Evolutionary conservation across 371 early-diverging fungal genomes (phyloP).

Genomic region (Rhizopus arrhizus): DNA sequence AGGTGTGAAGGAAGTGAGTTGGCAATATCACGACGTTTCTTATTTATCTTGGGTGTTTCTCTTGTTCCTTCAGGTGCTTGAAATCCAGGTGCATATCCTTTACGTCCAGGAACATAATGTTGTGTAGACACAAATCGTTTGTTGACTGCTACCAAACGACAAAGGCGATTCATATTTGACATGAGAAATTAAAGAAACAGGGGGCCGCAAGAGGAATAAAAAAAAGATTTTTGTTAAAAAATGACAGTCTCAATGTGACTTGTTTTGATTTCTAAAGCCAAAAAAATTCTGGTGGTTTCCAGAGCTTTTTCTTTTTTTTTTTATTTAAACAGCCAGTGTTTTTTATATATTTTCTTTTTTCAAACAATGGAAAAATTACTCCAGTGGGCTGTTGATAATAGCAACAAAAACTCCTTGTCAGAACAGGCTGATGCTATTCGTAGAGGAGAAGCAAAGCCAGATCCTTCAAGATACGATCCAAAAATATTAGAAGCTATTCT

Average conservation of each 20-base stretch:
- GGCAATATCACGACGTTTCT: conserved; percentile 33
- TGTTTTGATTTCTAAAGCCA: not conserved
- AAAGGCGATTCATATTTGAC: not conserved
- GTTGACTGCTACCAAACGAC: not conserved
- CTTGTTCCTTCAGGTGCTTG: conserved; percentile 43
- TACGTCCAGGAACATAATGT: conserved; percentile 40
- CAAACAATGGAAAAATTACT: conserved; percentile 72
- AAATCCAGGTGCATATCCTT: conserved; percentile 44
- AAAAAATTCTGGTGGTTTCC: conserved; percentile 1
- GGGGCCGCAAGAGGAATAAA: not conserved
- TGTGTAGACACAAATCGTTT: conserved; percentile 22
- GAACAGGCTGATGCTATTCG: conserved; percentile 70
- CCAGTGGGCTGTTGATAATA: conserved; percentile 87
- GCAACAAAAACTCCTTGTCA: conserved; percentile 59
- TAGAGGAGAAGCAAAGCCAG: conserved; percentile 36
- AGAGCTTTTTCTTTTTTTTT: conserved; percentile 2
- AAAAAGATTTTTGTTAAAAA: not conserved
- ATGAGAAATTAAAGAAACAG: not conserved
- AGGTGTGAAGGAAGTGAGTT: conserved; percentile 44
- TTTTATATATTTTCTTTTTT: not conserved
- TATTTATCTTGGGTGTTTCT: conserved; percentile 28
- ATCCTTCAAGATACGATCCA: conserved; percentile 65
- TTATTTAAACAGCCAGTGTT: not conserved
- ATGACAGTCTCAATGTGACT: not conserved
- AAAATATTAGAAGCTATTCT: conserved; percentile 87